phyloP scores from a whole-genome alignment of 2,329 filamentous ascomycete species.

The Aspergillus pseudotamarii region DNA sequence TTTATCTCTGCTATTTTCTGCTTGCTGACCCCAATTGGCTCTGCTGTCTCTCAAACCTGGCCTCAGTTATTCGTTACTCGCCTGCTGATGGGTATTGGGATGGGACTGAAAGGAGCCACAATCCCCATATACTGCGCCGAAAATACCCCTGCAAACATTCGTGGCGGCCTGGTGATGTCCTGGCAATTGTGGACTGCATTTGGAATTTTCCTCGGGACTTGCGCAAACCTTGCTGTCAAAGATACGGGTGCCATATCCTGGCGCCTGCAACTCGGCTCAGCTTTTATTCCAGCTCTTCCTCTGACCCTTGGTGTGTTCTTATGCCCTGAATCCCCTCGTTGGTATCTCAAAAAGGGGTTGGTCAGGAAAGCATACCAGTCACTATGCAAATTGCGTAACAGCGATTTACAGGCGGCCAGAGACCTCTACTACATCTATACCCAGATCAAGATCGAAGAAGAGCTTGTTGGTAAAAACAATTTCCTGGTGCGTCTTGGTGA shows the following conservation, averaged over 20 bases:
- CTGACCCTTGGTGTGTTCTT: slow-evolving; percentile 61
- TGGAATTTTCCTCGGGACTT: slow-evolving; percentile 68
- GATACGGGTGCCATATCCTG: slow-evolving; percentile 62
- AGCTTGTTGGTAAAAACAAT: slow-evolving; percentile 50
- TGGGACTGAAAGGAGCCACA: slow-evolving; percentile 64
- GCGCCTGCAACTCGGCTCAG: slow-evolving; percentile 66
- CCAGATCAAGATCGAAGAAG: slow-evolving; percentile 52
- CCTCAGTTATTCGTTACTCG: slow-evolving; percentile 59
- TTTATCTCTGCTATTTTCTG: slow-evolving; percentile 66
- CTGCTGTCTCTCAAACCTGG: slow-evolving; percentile 63
- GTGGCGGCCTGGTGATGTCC: slow-evolving; percentile 60
- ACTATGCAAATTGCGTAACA: slow-evolving; percentile 60
- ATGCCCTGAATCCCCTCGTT: slow-evolving; percentile 67
- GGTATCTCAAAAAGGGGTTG: slow-evolving; percentile 68
- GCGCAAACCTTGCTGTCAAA: slow-evolving; percentile 66
- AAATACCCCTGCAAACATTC: slow-evolving; percentile 57
- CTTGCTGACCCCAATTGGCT: slow-evolving; percentile 70
- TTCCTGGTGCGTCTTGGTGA: slow-evolving; percentile 63
- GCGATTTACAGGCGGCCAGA: slow-evolving; percentile 61
- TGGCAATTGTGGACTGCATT: slow-evolving; percentile 60
- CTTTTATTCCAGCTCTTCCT: slow-evolving; percentile 66
- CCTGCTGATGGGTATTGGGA: slow-evolving; percentile 62
- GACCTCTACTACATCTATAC: slow-evolving; percentile 65
- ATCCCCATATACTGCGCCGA: slow-evolving; percentile 59
- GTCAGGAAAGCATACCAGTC: slow-evolving; percentile 64